Percentiles rank a stretch among this genome's conserved stretches.
phyloP scores from a whole-genome alignment of 179 eudicot genomes.

The Camellia oleifera region DNA sequence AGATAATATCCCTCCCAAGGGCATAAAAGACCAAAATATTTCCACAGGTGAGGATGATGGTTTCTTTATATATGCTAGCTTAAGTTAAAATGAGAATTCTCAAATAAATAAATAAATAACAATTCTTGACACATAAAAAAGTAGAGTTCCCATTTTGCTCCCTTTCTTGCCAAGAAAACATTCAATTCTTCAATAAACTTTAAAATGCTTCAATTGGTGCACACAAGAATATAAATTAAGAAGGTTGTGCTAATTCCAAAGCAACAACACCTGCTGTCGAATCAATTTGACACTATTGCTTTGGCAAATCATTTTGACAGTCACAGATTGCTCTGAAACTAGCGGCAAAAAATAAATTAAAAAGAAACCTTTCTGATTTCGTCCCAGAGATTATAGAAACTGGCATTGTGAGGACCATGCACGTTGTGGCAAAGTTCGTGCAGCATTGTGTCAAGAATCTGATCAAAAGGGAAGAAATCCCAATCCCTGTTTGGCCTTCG shows the following conservation, averaged over 20 bases:
- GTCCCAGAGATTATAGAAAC: constrained; percentile 95
- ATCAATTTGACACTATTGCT: background rate
- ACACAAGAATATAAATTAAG: background rate
- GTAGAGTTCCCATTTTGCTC: no score
- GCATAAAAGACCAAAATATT: background rate
- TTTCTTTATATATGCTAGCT: no score
- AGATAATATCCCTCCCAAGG: background rate
- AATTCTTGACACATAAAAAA: no score
- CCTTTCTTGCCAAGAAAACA: no score
- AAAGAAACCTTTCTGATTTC: constrained; percentile 68
- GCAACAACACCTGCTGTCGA: background rate
- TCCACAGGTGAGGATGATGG: no score
- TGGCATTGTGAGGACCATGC: constrained; percentile 87
- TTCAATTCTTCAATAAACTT: no score
- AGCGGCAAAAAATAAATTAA: background rate
- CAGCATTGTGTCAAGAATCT: constrained; percentile 90
- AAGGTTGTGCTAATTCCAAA: background rate
- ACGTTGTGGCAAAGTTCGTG: constrained; percentile 93
- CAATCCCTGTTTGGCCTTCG: constrained; percentile 68
- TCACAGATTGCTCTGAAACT: background rate
- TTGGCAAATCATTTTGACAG: background rate
- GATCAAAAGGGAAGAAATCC: constrained; percentile 66
- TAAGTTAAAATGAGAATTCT: no score
- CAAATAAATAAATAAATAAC: no score
- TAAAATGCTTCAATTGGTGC: background rate